phyloP scores from a whole-genome alignment of 208 protist species.

The Crithidia fasciculata region DNA sequence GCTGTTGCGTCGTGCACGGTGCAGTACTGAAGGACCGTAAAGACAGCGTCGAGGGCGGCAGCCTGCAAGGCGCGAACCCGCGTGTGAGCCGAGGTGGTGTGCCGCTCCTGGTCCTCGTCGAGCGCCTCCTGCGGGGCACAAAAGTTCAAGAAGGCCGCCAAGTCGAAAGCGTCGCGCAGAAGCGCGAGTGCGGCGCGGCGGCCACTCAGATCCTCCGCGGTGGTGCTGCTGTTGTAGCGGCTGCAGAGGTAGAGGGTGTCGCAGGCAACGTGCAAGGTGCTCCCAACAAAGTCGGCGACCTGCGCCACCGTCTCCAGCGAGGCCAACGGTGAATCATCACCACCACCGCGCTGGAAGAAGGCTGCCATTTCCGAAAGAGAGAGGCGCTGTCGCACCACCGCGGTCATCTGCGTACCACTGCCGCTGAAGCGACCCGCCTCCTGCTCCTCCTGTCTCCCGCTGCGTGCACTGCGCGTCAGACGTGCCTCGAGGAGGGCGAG shows the following conservation, averaged over 20 bases:
- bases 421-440: not conserved
- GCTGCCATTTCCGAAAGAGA: conserved; percentile 25
- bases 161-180: conserved; percentile 61
- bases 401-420: conserved; percentile 24
- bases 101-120: conserved; percentile 72
- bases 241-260: conserved; percentile 58
- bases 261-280: conserved; percentile 60
- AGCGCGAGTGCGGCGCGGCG: conserved; percentile 53
- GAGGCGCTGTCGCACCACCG: conserved; percentile 55
- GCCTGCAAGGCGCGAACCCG: conserved; percentile 75
- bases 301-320: conserved; percentile 28
- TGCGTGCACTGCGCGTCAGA: conserved; percentile 1
- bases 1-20: conserved; percentile 41
- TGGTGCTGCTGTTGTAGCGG: conserved; percentile 38
- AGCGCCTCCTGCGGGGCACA: conserved; percentile 53
- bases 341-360: conserved; percentile 18
- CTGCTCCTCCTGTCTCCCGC: not conserved
- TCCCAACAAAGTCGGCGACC: conserved; percentile 74
- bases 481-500: conserved; percentile 38
- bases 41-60: conserved; percentile 53
- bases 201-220: conserved; percentile 26
- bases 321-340: not conserved
- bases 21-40: conserved; percentile 65
- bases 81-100: conserved; percentile 69
- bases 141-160: conserved; percentile 67